Base-by-base conservation (phyloP, 1,139 yeast genomes). In the Pichia inconspicua region DNA sequence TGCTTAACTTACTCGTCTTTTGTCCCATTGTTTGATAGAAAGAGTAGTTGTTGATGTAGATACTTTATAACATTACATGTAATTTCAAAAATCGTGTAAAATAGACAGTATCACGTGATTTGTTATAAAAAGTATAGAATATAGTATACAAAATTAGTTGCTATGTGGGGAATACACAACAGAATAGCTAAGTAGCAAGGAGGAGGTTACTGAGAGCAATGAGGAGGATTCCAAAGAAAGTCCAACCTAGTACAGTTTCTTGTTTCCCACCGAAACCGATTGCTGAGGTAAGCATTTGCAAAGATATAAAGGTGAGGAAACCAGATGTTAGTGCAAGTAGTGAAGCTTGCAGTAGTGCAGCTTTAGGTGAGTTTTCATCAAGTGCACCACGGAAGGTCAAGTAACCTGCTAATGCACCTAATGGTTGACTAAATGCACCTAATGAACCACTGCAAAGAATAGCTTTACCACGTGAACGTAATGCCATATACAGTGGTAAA, bases 1-100 rank as follows among this genome's bases (percentile, higher is more conserved):
- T 88, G 27, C 96, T 86, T 49, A 94, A 70, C 64, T 90, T 94
- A 25, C 97, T 88, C 17, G 95, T 94, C 28, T 96, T 85, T 60
- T 90, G 90, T 12, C 99, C 99, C 99, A 94, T 92, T 37, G 14
- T 22, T 22, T 37, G n/a, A 15, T 2, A 14, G 12, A 22, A 22
- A 34, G 1, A 34, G 37, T 9, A 17, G 22, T 34, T 34, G 22
- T 5, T 34, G 22, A 17, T 17, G 19, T 17, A 17, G 19, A 17
- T 17, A 17, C 19, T 17, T 17, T 17, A 17, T 17, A 17, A 17
- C 19, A 17, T 17, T 17, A 17, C 19, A 17, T 17, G 19, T 17
- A 8, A 5, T 27, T 27, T 27, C 28, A 27, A 27, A 10, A 10
- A 17, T 17, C 19, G 19, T 17, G 19, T 17, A 3, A 27, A 2